phyloP scores from a whole-genome alignment of 768 basidiomycete genomes.

The Phaffia tasmanica region DNA sequence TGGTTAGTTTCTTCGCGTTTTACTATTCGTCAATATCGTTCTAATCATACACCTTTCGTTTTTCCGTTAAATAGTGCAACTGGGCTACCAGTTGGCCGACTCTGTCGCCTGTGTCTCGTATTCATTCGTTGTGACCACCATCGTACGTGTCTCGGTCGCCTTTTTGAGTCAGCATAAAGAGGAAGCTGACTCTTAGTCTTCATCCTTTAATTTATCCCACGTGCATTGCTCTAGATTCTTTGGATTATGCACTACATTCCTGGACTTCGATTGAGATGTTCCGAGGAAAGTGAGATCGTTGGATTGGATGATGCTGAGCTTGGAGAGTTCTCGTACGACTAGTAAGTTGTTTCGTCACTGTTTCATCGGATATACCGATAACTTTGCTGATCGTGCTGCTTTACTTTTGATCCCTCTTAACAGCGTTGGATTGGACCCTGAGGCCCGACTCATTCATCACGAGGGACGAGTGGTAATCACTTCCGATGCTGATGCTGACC shows the following conservation, averaged over 20 bases:
- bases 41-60: not conserved
- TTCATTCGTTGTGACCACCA: constrained; percentile 32
- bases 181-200: not conserved
- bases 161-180: too few relatives aligned
- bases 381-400: too few relatives aligned
- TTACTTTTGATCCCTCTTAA: too few relatives aligned
- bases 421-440: constrained; percentile 10
- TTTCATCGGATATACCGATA: too few relatives aligned
- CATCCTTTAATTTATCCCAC: constrained; percentile 25
- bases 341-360: not conserved
- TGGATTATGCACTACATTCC: constrained; percentile 40
- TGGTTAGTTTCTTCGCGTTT: constrained; percentile 31
- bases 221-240: constrained; percentile 28
- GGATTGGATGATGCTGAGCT: constrained; percentile 51
- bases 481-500: too few relatives aligned
- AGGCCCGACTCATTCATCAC: constrained; percentile 3
- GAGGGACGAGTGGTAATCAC: not conserved
- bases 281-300: constrained; percentile 39
- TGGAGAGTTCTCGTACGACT: constrained; percentile 67
- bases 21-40: too few relatives aligned
- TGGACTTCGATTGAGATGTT: constrained; percentile 35
- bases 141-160: not conserved
- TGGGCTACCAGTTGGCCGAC: constrained; percentile 65
- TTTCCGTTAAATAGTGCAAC: constrained; percentile 45
- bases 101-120: constrained; percentile 51